Base-by-base conservation (phyloP, 306 rosid genomes). In the Lathyrus oleraceus region DNA sequence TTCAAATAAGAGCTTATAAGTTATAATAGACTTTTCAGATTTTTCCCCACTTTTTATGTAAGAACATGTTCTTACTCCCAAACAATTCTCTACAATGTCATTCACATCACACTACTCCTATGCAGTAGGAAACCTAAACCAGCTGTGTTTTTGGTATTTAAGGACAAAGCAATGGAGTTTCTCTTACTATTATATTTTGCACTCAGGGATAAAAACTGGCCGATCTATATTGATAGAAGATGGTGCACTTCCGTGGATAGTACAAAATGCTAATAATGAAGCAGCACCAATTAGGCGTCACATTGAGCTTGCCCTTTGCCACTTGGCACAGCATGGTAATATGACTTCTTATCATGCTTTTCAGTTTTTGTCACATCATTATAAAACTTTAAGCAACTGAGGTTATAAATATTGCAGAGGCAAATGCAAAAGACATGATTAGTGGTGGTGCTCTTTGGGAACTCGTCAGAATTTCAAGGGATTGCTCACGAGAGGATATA, bases 401-500 rank as follows among this genome's bases (percentile, higher is more conserved):
- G 35, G 6, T 43, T 42, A n/a, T 23, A 59, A 25, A 61, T 61
- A 79, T 69, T 79, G 73, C 91, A 94, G 97, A 94, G 78, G 91
- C 87, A 49, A 95, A 91, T 89, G 92, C 97, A 16, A 91, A 85
- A 72, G 99, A 95, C 84, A 80, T 95, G 96, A 87, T 95, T 14
- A 83, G 88, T 72, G 97, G 99, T 19, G 99, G 99, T 69, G 99
- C 97, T 63, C 96, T 95, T 17, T 91, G 97, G 99, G 99, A 95
- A 83, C 85, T 95, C 12, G 96, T 95, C 65, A 94, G 96, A 20
- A 95, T 95, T 69, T 95, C 99, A 4, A 79, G 89, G n/a, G 99
- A 91, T 69, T 95, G 99, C 79, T 86, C 97, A 6, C 84, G 99
- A 44, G 97, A 95, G 79, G 97, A 95, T 83, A 95, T 95, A 61